A percentile compares a stretch with the other conserved stretches of the same genome.
Evolutionary conservation across 2,329 filamentous ascomycete species (phyloP).

Genomic region (Onygenales sp.): DNA sequence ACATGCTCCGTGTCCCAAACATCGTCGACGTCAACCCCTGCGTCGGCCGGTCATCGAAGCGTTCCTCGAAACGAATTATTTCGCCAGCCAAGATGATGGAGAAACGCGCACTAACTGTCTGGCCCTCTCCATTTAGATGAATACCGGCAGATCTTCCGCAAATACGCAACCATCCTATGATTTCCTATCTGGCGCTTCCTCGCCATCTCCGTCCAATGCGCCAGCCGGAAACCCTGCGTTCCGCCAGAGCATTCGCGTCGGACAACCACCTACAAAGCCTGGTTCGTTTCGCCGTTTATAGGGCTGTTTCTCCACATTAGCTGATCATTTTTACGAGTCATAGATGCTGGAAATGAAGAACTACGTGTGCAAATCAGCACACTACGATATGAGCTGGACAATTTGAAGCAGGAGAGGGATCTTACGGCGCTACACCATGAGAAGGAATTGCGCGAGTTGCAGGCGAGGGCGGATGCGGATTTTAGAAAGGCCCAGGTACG

Average conservation of each 20-base stretch:
- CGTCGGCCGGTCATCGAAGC: background rate
- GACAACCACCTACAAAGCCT: constrained; percentile 24
- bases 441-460: constrained; percentile 71
- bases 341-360: constrained; percentile 55
- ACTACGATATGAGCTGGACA: constrained; percentile 77
- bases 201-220: constrained; percentile 21
- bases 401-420: constrained; percentile 78
- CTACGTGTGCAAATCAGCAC: constrained; percentile 84
- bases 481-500: constrained; percentile 56
- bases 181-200: constrained; percentile 47
- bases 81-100: no score
- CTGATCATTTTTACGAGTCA: background rate
- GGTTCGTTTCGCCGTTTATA: constrained; percentile 20
- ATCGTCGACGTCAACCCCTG: background rate
- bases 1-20: background rate
- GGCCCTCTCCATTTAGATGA: constrained; percentile 19
- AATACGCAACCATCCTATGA: constrained; percentile 51
- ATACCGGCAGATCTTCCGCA: constrained; percentile 24
- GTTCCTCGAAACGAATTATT: background rate
- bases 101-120: background rate
- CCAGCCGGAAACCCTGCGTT: constrained; percentile 25
- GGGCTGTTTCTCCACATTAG: background rate
- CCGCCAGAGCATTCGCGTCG: constrained; percentile 27
- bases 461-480: constrained; percentile 75
- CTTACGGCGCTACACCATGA: constrained; percentile 68